Evolutionary conservation across 208 protist species (phyloP), one percentile per base, ranked within the genome.

Genomic region (Naegleria lovaniensis): DNA sequence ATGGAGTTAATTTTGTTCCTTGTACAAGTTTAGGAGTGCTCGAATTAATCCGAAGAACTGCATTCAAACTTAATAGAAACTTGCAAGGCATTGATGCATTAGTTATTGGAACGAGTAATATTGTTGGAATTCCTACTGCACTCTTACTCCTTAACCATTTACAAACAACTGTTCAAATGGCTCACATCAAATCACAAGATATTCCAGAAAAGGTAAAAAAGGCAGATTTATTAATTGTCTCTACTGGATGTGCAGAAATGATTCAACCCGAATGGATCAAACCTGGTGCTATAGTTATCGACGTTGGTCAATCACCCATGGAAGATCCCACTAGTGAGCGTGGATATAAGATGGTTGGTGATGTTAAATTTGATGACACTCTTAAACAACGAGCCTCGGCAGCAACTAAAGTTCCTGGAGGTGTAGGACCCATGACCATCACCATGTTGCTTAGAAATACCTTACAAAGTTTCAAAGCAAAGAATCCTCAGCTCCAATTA

Each of bases 391-490:
- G 95, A 5, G 98, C 98, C 0, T 90, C 92, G 25, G 95, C 92
- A 85, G 98, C 99, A 83, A 99, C 98, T 67, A 29, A 15, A 67
- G 98, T 99, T 22, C 98, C 98, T 2, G 99, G 99, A 29, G 98
- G 98, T 90, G 98, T 99, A 6, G 98, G 98, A 25, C 98, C 98
- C 29, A 99, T 99, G 98, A 99, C 98, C 0, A 97, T 99, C 86
- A 96, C 96, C 19, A 98, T 97, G 95, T 93, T 99, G 15, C 51
- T 88, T 40, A 29, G n/a, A 36, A 88, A 88, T 88, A 88, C 85
- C 4, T 58, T 59, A 3, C n/a, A 88, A n/a, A 88, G 85, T 88
- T 88, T 88, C n/a, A 59, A 59, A 43, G 25, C 25, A 25, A 79
- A 79, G n/a, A 29, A 79, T 33, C 29, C 16, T 36, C 43, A 48